Base-by-base conservation (phyloP, 2,329 filamentous ascomycete genomes). In the Paecilomyces dactylethromorphus region DNA sequence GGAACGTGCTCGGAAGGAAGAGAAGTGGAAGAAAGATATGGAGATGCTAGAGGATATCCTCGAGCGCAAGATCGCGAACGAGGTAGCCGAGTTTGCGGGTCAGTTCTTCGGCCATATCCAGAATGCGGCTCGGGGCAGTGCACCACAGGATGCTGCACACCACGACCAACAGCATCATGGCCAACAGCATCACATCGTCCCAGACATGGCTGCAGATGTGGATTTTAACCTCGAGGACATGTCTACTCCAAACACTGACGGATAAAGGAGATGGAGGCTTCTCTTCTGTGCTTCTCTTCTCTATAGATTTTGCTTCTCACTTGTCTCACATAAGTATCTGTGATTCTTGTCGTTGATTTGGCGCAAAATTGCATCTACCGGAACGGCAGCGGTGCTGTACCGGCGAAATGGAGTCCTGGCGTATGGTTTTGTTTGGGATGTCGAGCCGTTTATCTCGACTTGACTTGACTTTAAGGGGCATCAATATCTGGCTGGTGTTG, bases 1-100 rank as follows among this genome's bases (percentile, higher is more conserved):
- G 56, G 75, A 76, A 58, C 71, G 70, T 58, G 69, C 69, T 1
- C 71, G 67, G 56, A 70, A 68, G 35, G 73, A 76, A 58, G 69
- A 71, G 56, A 74, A 74, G 58, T 75, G 74, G 68, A 74, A 75
- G 63, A 69, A 71, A 50, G 74, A 76, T 58, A 70, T 76, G 69
- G 70, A 72, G 59, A 69, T 69, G 63, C 65, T 77, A 13, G 73
- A 77, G 54, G 69, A 70, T 2, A 74, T 76, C 11, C 60, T 77
- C 10, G 73, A 76, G 58, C 64, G 67, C 15, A 76, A 77, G 55
- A 63, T 77, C n/a, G 74, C 75, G 21, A 76, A 77, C 55, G 74
- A 76, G 62, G 66, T 76, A 50, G 74, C 74, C 5, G 74, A 74
- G 54, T 75, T 68, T 64, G 74, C 74, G 0, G 74, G 74, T 3